Percentiles rank a stretch among this genome's conserved stretches.
Conservation (phyloP, 306 rosid genomes). For the Prunus kanzakura region DNA sequence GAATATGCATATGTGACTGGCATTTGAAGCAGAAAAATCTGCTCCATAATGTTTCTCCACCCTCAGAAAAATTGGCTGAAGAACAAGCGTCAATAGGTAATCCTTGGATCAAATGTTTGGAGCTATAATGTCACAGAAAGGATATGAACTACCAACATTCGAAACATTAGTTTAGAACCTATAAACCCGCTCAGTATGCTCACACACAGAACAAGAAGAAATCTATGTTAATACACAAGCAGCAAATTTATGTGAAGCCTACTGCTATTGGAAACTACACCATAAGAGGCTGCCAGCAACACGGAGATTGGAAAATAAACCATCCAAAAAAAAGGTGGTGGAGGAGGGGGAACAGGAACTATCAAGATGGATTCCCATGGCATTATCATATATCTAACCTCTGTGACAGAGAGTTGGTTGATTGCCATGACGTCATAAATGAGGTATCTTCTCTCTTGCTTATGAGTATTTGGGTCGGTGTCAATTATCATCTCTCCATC, state of each 20-base stretch:
- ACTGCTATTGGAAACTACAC: too few species aligned
- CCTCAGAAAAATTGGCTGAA: too few species aligned
- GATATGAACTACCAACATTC: background rate
- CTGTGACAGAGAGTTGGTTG: constrained; percentile 59
- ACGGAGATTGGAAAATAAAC: background rate
- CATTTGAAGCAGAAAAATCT: background rate
- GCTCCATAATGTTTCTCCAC: too few species aligned
- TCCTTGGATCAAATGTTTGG: background rate
- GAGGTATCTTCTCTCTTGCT: constrained; percentile 95
- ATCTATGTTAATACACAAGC: too few species aligned
- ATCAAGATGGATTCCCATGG: background rate
- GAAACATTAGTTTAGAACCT: too few species aligned
- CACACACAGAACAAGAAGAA: too few species aligned
- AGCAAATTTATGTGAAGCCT: too few species aligned
- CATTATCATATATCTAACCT: constrained; percentile 44
- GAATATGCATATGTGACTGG: background rate
- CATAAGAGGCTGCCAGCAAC: background rate
- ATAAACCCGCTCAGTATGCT: too few species aligned
- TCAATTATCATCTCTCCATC: constrained; percentile 99
- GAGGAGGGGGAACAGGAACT: background rate
- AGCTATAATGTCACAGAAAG: background rate
- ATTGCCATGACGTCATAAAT: constrained; percentile 86
- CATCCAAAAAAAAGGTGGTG: background rate
- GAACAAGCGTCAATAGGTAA: too few species aligned
- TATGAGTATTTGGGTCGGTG: constrained; percentile 71